Base-by-base conservation (phyloP, 1,139 yeast species). In the Diutina siamensis region DNA sequence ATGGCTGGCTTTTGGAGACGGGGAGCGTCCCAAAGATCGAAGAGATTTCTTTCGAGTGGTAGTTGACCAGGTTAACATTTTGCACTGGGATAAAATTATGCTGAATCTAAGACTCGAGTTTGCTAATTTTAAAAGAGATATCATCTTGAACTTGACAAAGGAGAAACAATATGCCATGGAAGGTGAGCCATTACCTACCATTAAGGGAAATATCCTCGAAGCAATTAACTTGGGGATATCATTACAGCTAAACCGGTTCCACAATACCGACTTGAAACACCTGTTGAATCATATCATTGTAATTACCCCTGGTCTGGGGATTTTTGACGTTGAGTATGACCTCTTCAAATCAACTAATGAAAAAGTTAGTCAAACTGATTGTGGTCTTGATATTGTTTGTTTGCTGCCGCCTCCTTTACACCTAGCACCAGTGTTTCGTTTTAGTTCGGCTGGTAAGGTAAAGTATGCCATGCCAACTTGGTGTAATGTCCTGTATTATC, bases 11-110 rank as follows among this genome's bases (percentile, higher is more conserved):
- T 64, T 82, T 45, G 65, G 73, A 31, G 80, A 78, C 13, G 97
- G 97, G 0, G 94, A 86, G 52, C 67, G 84, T 47, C 80, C 84
- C 2, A 67, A 73, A 41, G 76, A 78, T 44, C 73, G 89, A 2
- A 69, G 77, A 48, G 97, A 92, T 59, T 89, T 80, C 58, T 94
- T 81, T 58, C 71, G 97, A 46, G 95, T 92, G 15, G 98, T 92
- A 2, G 97, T 92, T 1, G 98, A 94, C 60, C 96, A 89, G 59
- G 94, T 87, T 8, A 87, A 83, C 55, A 84, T 87, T 41, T 74
- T 82, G 35, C 79, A 77, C 51, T 94, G 98, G 98, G 84, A 79
- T 50, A 82, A 83, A 52, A 89, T 92, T 47, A 88, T 94, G 97
- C 86, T 86, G 20, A 80, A 83, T 3, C 65, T 94, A 47, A 67